Base-by-base conservation (phyloP, 495 filamentous ascomycete genomes). In the Aspergillus saccharolyticus region DNA sequence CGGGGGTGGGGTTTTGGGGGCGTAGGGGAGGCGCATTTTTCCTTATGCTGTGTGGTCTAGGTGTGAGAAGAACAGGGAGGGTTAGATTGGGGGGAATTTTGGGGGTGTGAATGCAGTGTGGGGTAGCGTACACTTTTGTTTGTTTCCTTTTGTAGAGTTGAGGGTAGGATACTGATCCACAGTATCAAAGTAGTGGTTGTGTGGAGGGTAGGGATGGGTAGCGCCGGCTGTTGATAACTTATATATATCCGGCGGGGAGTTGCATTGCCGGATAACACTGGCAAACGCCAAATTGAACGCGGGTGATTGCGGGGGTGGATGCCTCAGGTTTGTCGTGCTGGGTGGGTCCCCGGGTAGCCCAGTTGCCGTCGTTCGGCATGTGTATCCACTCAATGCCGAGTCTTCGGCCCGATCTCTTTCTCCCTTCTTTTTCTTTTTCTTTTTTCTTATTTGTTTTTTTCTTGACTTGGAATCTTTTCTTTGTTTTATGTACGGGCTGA, bases 1-100 rank as follows among this genome's bases (percentile, higher is more conserved):
- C n/a, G 45, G 30, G 1, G 69, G 59, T 0, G 82, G 78, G 3
- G 78, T 77, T 60, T 77, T 71, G 55, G 80, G 70, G 60, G 77
- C 68, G 79, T 89, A 89, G 59, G 85, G 83, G 56, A 89, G 73
- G 64, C 85, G 85, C 87, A 89, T 89, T 52, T 63, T 79, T 49
- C 6, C 20, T 20, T 18, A 18, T 52, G 50, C 1, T 8, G 10
- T 5, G 5, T 5, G 5, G 7, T 39, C 2, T 6, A 12, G 33
- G 4, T 39, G 33, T 12, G 2, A 9, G 33, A 28, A 4, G 25
- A 28, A n/a, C n/a, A n/a, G n/a, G n/a, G n/a, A n/a, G n/a, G n/a
- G n/a, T n/a, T n/a, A n/a, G n/a, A 28, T 28, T 39, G 33, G 33
- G 10, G 5, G 33, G 25, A 28, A 28, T n/a, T 30, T 10, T 30